Base-by-base conservation (phyloP, 2,329 filamentous ascomycete species). In the Xylaria hypoxylon region DNA sequence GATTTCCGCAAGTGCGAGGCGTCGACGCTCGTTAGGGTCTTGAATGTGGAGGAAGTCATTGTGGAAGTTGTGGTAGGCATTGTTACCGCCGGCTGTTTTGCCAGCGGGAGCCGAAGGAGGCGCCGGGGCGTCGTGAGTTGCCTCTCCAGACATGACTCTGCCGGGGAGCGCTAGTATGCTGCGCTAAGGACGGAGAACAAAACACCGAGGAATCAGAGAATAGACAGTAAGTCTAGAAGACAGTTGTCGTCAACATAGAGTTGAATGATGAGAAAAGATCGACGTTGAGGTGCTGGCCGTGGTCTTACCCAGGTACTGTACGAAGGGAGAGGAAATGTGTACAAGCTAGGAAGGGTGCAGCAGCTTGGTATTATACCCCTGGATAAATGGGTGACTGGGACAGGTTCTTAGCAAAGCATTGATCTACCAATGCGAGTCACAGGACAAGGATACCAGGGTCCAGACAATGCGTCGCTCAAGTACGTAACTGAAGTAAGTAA, bases 1-100 rank as follows among this genome's bases (percentile, higher is more conserved):
- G 72, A 95, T 90, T 79, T 94, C 90, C 42, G 91, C 91, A 59
- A 96, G 89, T 47, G 92, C 92, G 35, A 93, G 87, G 69, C 92
- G 87, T 71, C 92, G 86, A 62, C 92, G 89, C 84, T 95, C 92
- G 71, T 93, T 93, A 67, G 91, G 87, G 77, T 95, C 91, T 67
- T 86, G 82, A 72, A 90, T 74, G 73, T 87, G 84, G 38, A 81
- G 67, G 73, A 90, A 92, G 78, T 92, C 89, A 76, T 92, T 92
- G 82, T 93, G 86, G 80, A 90, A 93, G 82, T 93, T 93, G 82
- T 90, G 89, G 81, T 90, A 92, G 67, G 90, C 90, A 67, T 84
- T 84, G 74, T 92, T 92, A 72, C 90, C 89, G 66, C 90, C 90
- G 0, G 83, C 75, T 1, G 89, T 92, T 76, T 84, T 85, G 42